phyloP scores from a whole-genome alignment of 306 rosid genomes.

The Heteromeles arbutifolia region DNA sequence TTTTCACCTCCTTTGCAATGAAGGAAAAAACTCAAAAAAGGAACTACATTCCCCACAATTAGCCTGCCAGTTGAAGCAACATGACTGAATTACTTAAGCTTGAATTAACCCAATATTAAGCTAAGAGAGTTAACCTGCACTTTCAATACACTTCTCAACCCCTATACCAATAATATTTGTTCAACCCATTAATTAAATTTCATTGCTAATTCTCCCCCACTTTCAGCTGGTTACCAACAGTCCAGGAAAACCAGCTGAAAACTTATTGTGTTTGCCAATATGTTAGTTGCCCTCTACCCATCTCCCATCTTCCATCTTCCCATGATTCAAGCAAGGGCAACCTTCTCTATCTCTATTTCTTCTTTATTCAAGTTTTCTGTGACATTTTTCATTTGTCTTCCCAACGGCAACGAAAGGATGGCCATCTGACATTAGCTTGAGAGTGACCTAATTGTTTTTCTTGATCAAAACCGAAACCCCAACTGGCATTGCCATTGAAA shows the following conservation, averaged over 20 bases:
- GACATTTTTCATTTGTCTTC: conserved; percentile 7
- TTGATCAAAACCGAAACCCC: conserved; percentile 32
- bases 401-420: conserved; percentile 27
- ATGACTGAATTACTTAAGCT: conserved; percentile 9
- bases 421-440: conserved; percentile 41
- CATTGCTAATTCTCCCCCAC: background rate
- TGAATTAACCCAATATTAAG: background rate
- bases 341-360: background rate
- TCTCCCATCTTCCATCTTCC: background rate
- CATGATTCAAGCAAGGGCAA: conserved; percentile 12
- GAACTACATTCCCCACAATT: background rate
- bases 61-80: conserved; percentile 15
- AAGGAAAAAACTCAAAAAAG: background rate
- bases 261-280: background rate
- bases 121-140: background rate
- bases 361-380: background rate
- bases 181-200: background rate
- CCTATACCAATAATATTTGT: background rate
- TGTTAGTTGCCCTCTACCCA: conserved; percentile 2
- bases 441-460: conserved; percentile 33
- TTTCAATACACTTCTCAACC: background rate
- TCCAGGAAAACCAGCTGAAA: background rate
- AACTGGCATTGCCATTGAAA: conserved; percentile 27
- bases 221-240: background rate
- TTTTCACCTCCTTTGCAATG: background rate